These are phyloP conservation scores for Candida tunisiensis DNA, from an alignment of 1,139 yeast genomes.

Conservation along the genomic window DNA sequence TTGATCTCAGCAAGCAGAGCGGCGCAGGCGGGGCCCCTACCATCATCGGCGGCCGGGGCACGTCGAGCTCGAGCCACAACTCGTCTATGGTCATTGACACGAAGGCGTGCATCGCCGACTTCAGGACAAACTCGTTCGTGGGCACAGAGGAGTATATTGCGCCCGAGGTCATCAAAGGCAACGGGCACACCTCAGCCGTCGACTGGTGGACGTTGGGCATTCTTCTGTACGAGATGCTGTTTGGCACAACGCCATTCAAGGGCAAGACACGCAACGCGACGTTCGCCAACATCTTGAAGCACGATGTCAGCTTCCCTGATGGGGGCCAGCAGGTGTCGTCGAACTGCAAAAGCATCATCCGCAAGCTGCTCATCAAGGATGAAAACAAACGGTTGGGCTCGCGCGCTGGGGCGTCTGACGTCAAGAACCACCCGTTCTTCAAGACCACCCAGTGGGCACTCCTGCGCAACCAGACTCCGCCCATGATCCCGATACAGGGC, in stretches of 20 bases:
- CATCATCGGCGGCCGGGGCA: conserved; percentile 18
- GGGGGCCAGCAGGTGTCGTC: conserved; percentile 40
- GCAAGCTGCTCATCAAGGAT: conserved; percentile 71
- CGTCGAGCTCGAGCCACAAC: conserved; percentile 11
- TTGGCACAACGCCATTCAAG: conserved; percentile 91
- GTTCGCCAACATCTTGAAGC: conserved; percentile 70
- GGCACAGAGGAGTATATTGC: conserved; percentile 98
- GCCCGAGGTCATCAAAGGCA: conserved; percentile 92
- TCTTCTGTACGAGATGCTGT: conserved; percentile 80
- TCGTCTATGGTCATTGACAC: conserved; percentile 53
- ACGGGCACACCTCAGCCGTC: conserved; percentile 94
- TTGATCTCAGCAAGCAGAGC: conserved; percentile 85
- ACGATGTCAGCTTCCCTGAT: conserved; percentile 61
- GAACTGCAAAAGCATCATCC: conserved; percentile 60
- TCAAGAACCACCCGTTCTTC: conserved; percentile 80
- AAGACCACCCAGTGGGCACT: conserved; percentile 92
- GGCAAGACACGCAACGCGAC: conserved; percentile 81
- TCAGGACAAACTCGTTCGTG: conserved; percentile 90
- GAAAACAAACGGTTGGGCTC: conserved; percentile 82
- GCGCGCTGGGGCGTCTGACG: conserved; percentile 85
- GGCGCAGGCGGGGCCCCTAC: conserved; percentile 38
- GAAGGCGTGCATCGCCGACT: conserved; percentile 87
- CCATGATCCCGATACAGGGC: conserved; percentile 79
- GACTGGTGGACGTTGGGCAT: conserved; percentile 99
- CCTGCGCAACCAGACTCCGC: conserved; percentile 81